These are phyloP conservation scores for Chimonanthus praecox DNA, from an alignment of 164 flowering plant species.

Conservation along the genomic window DNA sequence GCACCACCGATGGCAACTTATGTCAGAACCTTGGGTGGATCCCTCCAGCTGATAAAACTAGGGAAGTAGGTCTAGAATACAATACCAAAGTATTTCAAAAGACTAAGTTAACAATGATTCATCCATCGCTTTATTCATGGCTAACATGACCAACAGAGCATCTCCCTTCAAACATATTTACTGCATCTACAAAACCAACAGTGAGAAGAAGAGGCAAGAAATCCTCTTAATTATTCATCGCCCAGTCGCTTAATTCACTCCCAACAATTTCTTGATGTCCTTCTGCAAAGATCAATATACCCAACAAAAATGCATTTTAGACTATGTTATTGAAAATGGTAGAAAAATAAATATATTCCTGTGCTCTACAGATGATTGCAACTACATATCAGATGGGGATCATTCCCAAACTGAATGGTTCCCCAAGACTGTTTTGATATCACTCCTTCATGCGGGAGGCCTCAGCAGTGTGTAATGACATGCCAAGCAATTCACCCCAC, in stretches of 20 bases:
- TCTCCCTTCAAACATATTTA: neutral
- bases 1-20: slow-evolving; percentile 60
- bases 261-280: slow-evolving; percentile 44
- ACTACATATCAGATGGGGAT: too few relatives aligned
- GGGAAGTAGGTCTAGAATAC: too few relatives aligned
- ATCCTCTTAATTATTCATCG: neutral
- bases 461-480: too few relatives aligned
- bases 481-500: too few relatives aligned
- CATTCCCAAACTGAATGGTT: too few relatives aligned
- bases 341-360: too few relatives aligned
- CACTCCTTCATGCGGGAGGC: too few relatives aligned
- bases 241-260: slow-evolving; percentile 2
- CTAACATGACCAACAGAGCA: neutral
- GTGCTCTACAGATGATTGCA: too few relatives aligned
- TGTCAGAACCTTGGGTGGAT: slow-evolving; percentile 73
- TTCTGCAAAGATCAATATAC: slow-evolving; percentile 26
- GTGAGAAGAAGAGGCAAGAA: neutral
- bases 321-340: too few relatives aligned
- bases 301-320: too few relatives aligned
- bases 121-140: neutral
- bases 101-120: neutral
- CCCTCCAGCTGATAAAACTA: too few relatives aligned
- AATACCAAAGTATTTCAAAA: neutral
- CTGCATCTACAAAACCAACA: neutral
- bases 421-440: too few relatives aligned